A percentile compares a stretch with the other conserved stretches of the same genome.
Evolutionary conservation across 805 yeast genomes (phyloP).

Genomic region (Saturnispora bothae): DNA sequence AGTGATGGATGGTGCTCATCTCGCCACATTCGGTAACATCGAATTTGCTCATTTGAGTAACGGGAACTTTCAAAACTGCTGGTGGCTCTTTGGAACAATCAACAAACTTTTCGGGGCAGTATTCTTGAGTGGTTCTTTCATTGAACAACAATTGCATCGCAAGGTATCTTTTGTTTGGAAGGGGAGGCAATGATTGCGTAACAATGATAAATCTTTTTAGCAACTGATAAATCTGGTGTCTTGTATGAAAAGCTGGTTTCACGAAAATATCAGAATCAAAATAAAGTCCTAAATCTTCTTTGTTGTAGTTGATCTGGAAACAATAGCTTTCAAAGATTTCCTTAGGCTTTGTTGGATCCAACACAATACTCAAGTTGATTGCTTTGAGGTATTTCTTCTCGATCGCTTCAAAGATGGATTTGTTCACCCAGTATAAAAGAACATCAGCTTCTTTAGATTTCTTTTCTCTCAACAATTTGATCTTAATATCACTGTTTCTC

Average conservation of each 20-base stretch:
- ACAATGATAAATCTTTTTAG: constrained; percentile 41
- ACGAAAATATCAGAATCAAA: constrained; percentile 11
- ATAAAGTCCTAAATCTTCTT: constrained; percentile 7
- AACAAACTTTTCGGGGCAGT: constrained; percentile 37
- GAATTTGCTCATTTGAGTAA: constrained; percentile 13
- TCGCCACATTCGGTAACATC: constrained; percentile 19
- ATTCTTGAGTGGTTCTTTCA: constrained; percentile 34
- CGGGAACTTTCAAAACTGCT: constrained; percentile 30
- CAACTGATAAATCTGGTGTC: constrained; percentile 36
- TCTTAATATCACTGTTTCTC: constrained; percentile 24
- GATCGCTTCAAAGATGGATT: constrained; percentile 37
- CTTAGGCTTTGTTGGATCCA: constrained; percentile 33
- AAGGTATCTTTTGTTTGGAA: constrained; percentile 38
- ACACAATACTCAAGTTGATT: constrained; percentile 35
- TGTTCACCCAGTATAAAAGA: constrained; percentile 44
- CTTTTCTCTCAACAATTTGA: constrained; percentile 40
- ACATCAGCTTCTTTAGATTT: constrained; percentile 36
- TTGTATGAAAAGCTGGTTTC: constrained; percentile 25
- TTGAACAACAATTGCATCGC: constrained; percentile 41
- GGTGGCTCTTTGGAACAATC: constrained; percentile 27
- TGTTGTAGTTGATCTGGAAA: constrained; percentile 35
- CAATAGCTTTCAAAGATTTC: constrained; percentile 40
- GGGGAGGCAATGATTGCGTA: constrained; percentile 43
- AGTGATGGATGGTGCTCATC: constrained; percentile 18
- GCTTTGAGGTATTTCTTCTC: constrained; percentile 33